These are phyloP conservation scores for Neocatenulostroma microsporum DNA, from an alignment of 2,329 filamentous ascomycete genomes.

Conservation along the genomic window DNA sequence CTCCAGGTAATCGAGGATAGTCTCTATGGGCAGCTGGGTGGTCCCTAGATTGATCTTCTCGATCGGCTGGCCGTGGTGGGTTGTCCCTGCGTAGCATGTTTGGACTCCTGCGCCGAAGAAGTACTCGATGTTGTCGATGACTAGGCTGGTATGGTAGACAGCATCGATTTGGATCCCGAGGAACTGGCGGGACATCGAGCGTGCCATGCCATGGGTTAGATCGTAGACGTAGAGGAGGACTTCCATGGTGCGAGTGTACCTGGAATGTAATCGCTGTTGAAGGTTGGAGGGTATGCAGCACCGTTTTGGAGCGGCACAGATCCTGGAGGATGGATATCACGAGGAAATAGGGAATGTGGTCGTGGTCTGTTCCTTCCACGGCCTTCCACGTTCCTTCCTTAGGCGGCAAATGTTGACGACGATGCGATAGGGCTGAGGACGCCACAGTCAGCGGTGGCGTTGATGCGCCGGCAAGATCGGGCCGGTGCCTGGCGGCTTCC, in stretches of 20 bases:
- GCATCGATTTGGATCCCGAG: constrained; percentile 71
- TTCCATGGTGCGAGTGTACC: constrained; percentile 40
- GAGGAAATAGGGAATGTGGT: no score
- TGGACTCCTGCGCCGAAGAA: constrained; percentile 85
- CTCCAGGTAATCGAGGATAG: constrained; percentile 80
- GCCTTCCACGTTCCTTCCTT: no score
- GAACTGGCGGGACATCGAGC: constrained; percentile 36
- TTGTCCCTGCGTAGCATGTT: constrained; percentile 68
- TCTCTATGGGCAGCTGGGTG: constrained; percentile 70
- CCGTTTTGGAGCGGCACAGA: no score
- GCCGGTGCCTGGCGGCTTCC: no score
- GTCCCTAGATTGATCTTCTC: constrained; percentile 65
- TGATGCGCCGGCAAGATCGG: no score
- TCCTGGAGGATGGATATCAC: neutral
- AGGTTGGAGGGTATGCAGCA: no score
- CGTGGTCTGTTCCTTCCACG: no score
- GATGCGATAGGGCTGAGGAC: no score
- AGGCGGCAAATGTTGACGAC: no score
- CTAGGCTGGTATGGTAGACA: constrained; percentile 88
- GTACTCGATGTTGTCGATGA: constrained; percentile 78
- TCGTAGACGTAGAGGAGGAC: constrained; percentile 47
- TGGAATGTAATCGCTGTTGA: no score
- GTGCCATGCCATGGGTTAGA: constrained; percentile 37
- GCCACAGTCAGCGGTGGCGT: no score
- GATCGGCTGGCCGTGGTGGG: constrained; percentile 79